Evolutionary conservation across 73 alveolate genomes (phyloP).

Genomic region (Tetrahymena malaccensis): DNA sequence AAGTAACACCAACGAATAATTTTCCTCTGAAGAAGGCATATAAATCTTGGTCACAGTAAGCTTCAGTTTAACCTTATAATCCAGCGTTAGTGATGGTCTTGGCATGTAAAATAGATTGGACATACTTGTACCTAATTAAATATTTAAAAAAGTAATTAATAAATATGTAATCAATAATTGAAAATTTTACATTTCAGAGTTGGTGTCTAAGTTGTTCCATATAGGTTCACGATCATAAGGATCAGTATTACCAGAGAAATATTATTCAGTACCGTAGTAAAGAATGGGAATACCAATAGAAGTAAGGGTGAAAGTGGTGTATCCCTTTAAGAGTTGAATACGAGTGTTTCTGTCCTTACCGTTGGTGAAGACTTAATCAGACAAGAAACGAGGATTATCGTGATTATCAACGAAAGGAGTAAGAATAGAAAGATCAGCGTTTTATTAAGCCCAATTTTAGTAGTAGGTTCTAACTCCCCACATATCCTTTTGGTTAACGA

Average conservation of each 20-base stretch:
- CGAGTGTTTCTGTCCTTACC: slow-evolving; percentile 10
- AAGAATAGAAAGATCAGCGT: slow-evolving; percentile 19
- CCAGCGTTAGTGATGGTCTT: neutral
- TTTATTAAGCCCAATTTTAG: neutral
- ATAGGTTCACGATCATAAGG: slow-evolving; percentile 88
- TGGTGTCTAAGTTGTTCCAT: slow-evolving; percentile 41
- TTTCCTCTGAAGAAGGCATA: neutral
- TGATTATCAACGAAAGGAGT: slow-evolving; percentile 83
- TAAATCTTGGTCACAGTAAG: neutral
- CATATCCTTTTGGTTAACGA: slow-evolving; percentile 49
- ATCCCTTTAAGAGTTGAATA: slow-evolving; percentile 56
- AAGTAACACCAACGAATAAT: neutral
- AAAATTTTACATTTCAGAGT: neutral
- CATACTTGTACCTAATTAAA: neutral
- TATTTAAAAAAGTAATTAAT: neutral
- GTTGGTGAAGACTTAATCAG: slow-evolving; percentile 14
- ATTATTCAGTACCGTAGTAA: slow-evolving; percentile 95
- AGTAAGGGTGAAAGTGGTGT: slow-evolving; percentile 63
- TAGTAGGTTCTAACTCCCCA: slow-evolving; percentile 12
- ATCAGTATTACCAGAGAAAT: slow-evolving; percentile 87
- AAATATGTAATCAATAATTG: neutral
- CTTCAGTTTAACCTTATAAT: neutral
- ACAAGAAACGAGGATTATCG: slow-evolving; percentile 89
- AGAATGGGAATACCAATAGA: slow-evolving; percentile 90
- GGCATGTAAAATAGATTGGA: neutral